A percentile compares a stretch with the other conserved stretches of the same genome.
Conservation (phyloP, 768 basidiomycete genomes). For the Auriculariales sp. region DNA sequence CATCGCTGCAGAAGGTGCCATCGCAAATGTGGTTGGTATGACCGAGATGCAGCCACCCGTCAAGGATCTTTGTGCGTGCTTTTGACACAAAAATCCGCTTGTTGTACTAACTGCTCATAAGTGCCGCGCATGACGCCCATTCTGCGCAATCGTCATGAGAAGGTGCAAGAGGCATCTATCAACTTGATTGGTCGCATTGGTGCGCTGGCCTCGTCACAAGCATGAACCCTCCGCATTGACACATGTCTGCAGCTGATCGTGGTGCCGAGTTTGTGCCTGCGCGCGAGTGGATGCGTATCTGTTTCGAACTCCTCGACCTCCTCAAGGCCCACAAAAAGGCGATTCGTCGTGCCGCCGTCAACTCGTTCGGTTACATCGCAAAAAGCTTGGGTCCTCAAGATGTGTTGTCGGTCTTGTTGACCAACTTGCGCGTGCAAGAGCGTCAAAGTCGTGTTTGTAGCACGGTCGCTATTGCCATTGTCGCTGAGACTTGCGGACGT, state of each 20-base stretch:
- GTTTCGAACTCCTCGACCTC: conserved; percentile 92
- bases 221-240: background rate
- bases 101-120: conserved; percentile 16
- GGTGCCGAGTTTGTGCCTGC: conserved; percentile 98
- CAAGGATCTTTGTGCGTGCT: conserved; percentile 84
- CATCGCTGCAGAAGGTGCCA: conserved; percentile 96
- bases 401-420: conserved; percentile 86
- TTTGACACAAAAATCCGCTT: background rate
- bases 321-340: conserved; percentile 99
- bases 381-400: conserved; percentile 99
- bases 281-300: conserved; percentile 99
- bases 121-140: conserved; percentile 99
- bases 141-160: conserved; percentile 95
- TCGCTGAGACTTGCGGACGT: conserved; percentile 84
- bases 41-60: conserved; percentile 99
- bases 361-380: conserved; percentile 98
- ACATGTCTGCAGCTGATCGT: conserved; percentile 60
- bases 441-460: conserved; percentile 97
- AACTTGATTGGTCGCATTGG: conserved; percentile 97
- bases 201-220: conserved; percentile 12
- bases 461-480: conserved; percentile 94
- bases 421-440: conserved; percentile 95
- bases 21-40: conserved; percentile 99
- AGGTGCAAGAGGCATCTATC: conserved; percentile 98
- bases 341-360: conserved; percentile 95